Evolutionary conservation across 2,329 filamentous ascomycete species (phyloP), one percentile per base, ranked within the genome.

Genomic region (Cladorrhinum sp.): DNA sequence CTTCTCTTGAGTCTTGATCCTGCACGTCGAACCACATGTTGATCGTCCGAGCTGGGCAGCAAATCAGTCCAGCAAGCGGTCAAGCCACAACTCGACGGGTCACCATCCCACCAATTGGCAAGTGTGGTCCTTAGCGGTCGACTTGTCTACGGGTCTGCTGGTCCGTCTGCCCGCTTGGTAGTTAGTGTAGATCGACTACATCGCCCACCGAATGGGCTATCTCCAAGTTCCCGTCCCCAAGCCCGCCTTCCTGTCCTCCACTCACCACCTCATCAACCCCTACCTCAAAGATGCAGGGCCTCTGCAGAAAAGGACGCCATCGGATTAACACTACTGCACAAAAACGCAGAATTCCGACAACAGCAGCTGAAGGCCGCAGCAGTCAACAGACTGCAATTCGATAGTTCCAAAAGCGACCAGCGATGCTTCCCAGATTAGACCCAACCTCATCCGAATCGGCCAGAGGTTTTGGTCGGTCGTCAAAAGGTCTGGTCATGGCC

Each of bases 371-470:
- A 36, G 51, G 36, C 12, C 51, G 33, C 42, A 49, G 36, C 16
- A 50, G 20, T 20, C 20, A 20, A 26, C 21, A 36, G 28, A 58
- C 28, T 39, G 30, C 30, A 48, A 30, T 26, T 58, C 56, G 30
- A 56, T 56, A 56, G 54, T 26, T 51, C 30, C 28, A 51, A 39
- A 51, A 18, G 20, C 28, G 28, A 33, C 26, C 30, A n/a, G 28
- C 50, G 39, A 16, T 59, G 57, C 33, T 63, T 61, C 61, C 57
- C 52, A 59, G 51, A 48, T 63, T 61, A 61, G 58, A 51, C 57
- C 20, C 46, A 55, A 61, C 55, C 23, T 59, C 54, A 14, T 6
- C 58, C 30, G 21, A 30, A 30, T 20, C 28, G 62, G 62, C 23
- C 55, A 57, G 24, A 39, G 53, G 39, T 26, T 60, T 23, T 36